Base-by-base conservation (phyloP, 805 yeast species). In the Candida endomychidarum region DNA sequence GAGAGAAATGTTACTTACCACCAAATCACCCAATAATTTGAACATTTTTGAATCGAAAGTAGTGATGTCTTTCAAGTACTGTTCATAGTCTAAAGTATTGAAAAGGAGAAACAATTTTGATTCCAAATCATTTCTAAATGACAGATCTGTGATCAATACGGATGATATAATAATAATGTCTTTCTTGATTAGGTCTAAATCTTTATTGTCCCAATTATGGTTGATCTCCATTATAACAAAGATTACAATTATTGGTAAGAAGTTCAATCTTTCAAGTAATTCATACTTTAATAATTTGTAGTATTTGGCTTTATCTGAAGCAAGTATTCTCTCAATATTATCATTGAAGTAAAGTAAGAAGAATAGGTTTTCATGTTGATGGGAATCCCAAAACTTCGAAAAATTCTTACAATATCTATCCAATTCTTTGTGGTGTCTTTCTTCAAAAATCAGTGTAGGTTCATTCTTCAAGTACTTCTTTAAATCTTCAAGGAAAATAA, bases 291-390 rank as follows among this genome's bases (percentile, higher is more conserved):
- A 37, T 17, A 16, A 17, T 18, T 20, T 21, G 27, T 31, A 45
- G 17, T 14, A 36, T 12, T 15, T 15, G 8, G 20, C 36, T 4
- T n/a, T 29, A 3, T 30, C 27, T 3, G 22, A 8, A 23, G 22
- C 20, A 18, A 40, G 32, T 4, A 35, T 25, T 5, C 30, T n/a
- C n/a, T 35, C 39, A 8, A 40, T 34, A 22, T 28, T 40, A 19
- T 40, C 25, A 17, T 30, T 35, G 17, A 18, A 29, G 21, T 36
- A 41, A 25, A 41, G 34, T 8, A 36, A 33, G 17, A 34, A 42
- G 37, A 46, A 46, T 9, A 46, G 29, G 21, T 39, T 42, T 25
- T 42, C 45, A n/a, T 36, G 30, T 19, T 30, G 40, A 15, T 42
- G 24, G 4, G 26, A 24, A 16, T 42, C 46, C 49, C 49, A 46